Evolutionary conservation across 2,329 filamentous ascomycete genomes (phyloP), one percentile per base, ranked within the genome.

Genomic region (Penicillium sp.): DNA sequence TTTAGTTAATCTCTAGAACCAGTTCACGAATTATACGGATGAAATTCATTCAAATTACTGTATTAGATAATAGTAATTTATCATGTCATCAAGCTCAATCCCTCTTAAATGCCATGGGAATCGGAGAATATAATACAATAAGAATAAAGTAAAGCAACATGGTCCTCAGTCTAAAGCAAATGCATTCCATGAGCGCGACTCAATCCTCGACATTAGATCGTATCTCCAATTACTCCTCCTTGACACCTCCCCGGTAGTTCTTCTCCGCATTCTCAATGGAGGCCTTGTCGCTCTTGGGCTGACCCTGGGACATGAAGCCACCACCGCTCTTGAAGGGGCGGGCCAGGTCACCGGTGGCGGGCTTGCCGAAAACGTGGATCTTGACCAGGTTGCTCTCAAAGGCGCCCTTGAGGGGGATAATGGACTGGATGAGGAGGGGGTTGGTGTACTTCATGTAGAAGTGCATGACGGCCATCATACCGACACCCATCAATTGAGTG

Each of bases 381-480:
- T 98, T 97, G 83, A 95, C 86, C 69, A 97, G 82, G 84, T 97
- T 98, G 80, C 89, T 85, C 84, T 99, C 95, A 77, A 99, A 85
- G 46, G 92, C 93, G 74, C 90, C 85, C 88, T 99, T 99, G 78
- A 98, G 83, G 33, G 95, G 95, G 73, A 99, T 95, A 81, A 99
- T 96, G 76, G 90, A 96, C 86, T 99, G 95, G 81, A 99, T 96
- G 71, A 97, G 83, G 51, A 99, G 90, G 43, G 95, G 95, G 87
- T 98, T 99, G 81, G 93, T 98, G 88, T 98, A 99, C 78, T 97
- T 93, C 84, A 99, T 90, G 87, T 98, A 99, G 61, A 99, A 66
- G 82, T 99, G 95, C 93, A 99, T 98, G 73, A 97, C 90, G 61
- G 79, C 87, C 93, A 99, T 98, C 93, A 99, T 99, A 76, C 85